Evolutionary conservation across 2,329 filamentous ascomycete genomes (phyloP).

Genomic region (Sarocladium strictum): DNA sequence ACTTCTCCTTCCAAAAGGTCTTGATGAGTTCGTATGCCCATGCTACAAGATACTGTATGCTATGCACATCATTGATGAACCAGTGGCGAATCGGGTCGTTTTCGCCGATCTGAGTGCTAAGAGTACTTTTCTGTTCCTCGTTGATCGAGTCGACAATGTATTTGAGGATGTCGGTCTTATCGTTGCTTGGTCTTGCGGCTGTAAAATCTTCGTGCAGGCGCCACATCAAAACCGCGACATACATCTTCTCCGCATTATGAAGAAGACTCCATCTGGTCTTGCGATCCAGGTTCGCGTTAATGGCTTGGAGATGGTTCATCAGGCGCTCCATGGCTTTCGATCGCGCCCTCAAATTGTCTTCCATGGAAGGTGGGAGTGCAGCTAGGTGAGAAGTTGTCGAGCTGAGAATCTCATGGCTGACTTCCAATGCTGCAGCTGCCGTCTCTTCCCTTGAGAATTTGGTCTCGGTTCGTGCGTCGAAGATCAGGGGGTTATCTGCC

Average conservation of each 20-base stretch:
- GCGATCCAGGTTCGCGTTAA: conserved; percentile 60
- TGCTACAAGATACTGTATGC: conserved; percentile 68
- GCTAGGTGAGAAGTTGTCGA: conserved; percentile 72
- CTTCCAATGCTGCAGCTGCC: conserved; percentile 65
- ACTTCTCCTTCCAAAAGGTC: conserved; percentile 58
- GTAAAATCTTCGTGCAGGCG: conserved; percentile 68
- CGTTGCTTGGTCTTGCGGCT: conserved; percentile 49
- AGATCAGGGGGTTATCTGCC: conserved; percentile 80
- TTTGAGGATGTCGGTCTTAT: conserved; percentile 64
- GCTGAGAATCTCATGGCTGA: conserved; percentile 76
- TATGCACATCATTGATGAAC: conserved; percentile 72
- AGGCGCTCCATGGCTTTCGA: conserved; percentile 70
- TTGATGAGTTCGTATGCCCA: conserved; percentile 76
- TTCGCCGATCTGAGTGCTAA: conserved; percentile 59
- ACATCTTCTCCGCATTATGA: conserved; percentile 87
- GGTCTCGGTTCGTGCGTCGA: conserved; percentile 61
- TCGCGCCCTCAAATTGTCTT: conserved; percentile 71
- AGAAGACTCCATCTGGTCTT: conserved; percentile 72
- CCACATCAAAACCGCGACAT: conserved; percentile 75
- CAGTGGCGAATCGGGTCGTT: conserved; percentile 77
- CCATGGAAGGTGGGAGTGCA: conserved; percentile 66
- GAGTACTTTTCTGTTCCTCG: conserved; percentile 66
- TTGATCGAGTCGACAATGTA: conserved; percentile 72
- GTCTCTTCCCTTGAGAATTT: conserved; percentile 66
- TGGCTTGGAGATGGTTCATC: conserved; percentile 62